Evolutionary conservation across 1,284 basidiomycete species (phyloP), one percentile per base, ranked within the genome.

Genomic region (Ceratobasidium sp.): DNA sequence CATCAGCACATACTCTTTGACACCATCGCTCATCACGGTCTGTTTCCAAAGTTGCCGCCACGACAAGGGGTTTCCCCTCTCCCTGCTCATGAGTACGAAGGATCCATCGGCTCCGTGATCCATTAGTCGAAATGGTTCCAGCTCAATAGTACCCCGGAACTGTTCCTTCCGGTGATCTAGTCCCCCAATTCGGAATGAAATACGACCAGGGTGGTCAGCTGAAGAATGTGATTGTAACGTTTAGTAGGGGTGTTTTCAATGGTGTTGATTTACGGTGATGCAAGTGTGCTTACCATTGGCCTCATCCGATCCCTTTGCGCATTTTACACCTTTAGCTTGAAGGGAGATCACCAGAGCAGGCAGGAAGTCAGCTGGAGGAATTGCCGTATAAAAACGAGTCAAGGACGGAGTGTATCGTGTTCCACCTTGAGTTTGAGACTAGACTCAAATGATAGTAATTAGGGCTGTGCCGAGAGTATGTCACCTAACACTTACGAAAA

Each of bases 381-480:
- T 34, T 27, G 49, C 27, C 5, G 76, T 66, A 56, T 77, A 77
- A 66, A 77, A 77, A 34, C 76, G 76, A n/a, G 76, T 77, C 22
- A 77, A 31, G 13, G 74, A 49, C 8, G 76, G 75, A 27, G 76
- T 74, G 34, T 76, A 74, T 29, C 76, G 72, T 53, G 76, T 75
- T 19, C 76, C 76, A 22, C 74, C 68, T 74, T 77, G 76, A 9
- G 76, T 77, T 62, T 77, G 76, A 37, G 75, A 75, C 76, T 77
- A 53, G 53, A 9, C 6, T 1, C 29, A 7, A 29, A 24, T 2
- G 27, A 13, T 46, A 41, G 24, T 48, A 13, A 69, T 29, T 24
- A 24, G 9, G 24, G 13, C n/a, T 63, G n/a, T 34, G 11, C 27
- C 31, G 34, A 13, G 27, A 4, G 54, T 48, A 53, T 24, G 61